Evolutionary conservation across 305 asterid species (phyloP), one percentile per base, ranked within the genome.

Genomic region (Plantago coronopus): DNA sequence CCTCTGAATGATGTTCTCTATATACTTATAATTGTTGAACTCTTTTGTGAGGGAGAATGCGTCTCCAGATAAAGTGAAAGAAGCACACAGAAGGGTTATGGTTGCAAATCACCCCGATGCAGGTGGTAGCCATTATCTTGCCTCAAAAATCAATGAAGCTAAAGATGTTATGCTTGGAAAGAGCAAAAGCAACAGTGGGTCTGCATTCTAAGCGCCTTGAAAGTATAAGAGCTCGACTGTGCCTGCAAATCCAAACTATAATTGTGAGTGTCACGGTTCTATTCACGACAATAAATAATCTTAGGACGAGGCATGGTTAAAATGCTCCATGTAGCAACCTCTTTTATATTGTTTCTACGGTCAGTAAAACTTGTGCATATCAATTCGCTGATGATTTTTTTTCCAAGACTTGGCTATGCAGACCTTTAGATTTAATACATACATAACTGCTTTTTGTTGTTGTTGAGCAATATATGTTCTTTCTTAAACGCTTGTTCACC

Each of bases 41-140:
- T 5, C 7, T 6, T 58, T 13, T 42, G 50, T 23, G 48, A 77
- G 82, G 67, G 82, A 77, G 60, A 67, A 53, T 17, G 64, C 72
- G 14, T 37, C 78, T 14, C 66, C 65, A 14, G 82, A 74, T 60
- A 74, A 74, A 64, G 58, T 74, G 15, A 77, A 56, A 69, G 75
- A 77, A 74, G 77, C 82, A 4, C 82, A 77, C 47, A 71, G 76
- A 54, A 71, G 69, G 57, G 77, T 77, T 45, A 73, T 77, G 82
- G 72, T 73, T 19, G 79, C 82, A 16, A 74, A 78, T 55, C 83
- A 78, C 67, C 83, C 83, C 1, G 80, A 74, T 48, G 78, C 80
- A 5, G 80, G 76, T 16, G 83, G 80, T 54, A 78, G 83, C 49
- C 79, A 78, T 62, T 78, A 74, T 66, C 83, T 78, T 40, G 83